Evolutionary conservation across 495 filamentous ascomycete genomes (phyloP), one percentile per base, ranked within the genome.

Genomic region (Cryomyces antarcticus): DNA sequence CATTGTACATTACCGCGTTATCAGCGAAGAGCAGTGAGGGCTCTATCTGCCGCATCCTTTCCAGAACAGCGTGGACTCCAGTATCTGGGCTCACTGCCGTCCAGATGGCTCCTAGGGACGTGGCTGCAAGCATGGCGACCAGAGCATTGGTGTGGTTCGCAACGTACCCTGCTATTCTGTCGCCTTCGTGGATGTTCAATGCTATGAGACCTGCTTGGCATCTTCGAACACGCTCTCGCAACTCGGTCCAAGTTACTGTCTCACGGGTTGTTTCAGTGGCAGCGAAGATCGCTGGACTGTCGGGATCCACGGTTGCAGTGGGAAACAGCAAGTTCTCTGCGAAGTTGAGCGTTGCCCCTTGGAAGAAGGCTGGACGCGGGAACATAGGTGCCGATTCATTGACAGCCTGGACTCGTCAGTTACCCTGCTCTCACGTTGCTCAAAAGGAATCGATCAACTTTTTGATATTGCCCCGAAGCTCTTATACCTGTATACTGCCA

Each of bases 241-340:
- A 67, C 48, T 86, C 68, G 41, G 67, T 71, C 86, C 86, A 93
- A n/a, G 82, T 75, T 43, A 85, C 64, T 38, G 66, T 65, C 52
- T 78, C 71, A 30, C 82, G 65, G 27, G 64, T 63, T 5, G 67
- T 69, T 59, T 92, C 83, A 7, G 81, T 87, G 5, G 68, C 82
- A 33, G 73, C 77, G 50, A 89, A 76, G 27, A 87, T 63, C 24
- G 82, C 83, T 13, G 67, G 52, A 3, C 59, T 57, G 43, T 73
- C 62, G 39, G 75, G 71, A 46, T 72, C 61, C 27, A 74, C 72
- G 13, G 68, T 56, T 37, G 65, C 66, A 10, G 65, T 60, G 5
- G 87, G 85, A 55, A 74, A 93, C 5, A 95, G 70, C 30, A 95
- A 68, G 58, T 95, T 95, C 62, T 93, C 82, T 24, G 86, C 84